phyloP scores from a whole-genome alignment of 805 yeast genomes.

The Yamadazyma ubonensis region DNA sequence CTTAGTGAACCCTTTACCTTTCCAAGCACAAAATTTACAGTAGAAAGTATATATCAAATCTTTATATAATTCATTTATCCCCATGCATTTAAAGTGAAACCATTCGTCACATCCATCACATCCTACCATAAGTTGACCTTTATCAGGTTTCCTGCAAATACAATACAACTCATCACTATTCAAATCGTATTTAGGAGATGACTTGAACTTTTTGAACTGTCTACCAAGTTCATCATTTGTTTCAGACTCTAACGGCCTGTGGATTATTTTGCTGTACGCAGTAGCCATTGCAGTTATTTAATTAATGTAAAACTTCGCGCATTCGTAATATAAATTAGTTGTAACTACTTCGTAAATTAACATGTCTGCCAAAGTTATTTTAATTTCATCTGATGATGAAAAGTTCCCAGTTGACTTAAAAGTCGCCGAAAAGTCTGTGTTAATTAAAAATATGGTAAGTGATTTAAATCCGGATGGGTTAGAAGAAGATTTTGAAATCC shows the following conservation, averaged over 20 bases:
- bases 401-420: slow-evolving; percentile 69
- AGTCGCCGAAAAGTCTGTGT: slow-evolving; percentile 81
- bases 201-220: slow-evolving; percentile 36
- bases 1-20: slow-evolving; percentile 48
- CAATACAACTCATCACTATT: slow-evolving; percentile 70
- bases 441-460: slow-evolving; percentile 81
- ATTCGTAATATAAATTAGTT: too few relatives aligned
- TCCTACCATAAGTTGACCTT: slow-evolving; percentile 80
- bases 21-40: slow-evolving; percentile 71
- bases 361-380: slow-evolving; percentile 39
- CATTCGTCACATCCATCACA: slow-evolving; percentile 96
- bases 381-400: slow-evolving; percentile 80
- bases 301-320: neutral
- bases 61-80: slow-evolving; percentile 48
- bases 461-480: slow-evolving; percentile 64
- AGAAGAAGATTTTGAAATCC: slow-evolving; percentile 72
- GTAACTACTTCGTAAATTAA: too few relatives aligned
- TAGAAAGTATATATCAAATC: slow-evolving; percentile 61
- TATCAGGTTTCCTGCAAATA: slow-evolving; percentile 77
- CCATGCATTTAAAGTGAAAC: slow-evolving; percentile 84
- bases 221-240: slow-evolving; percentile 31
- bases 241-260: slow-evolving; percentile 18
- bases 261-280: slow-evolving; percentile 5
- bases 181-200: slow-evolving; percentile 41
- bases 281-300: slow-evolving; percentile 1